A percentile compares a stretch with the other conserved stretches of the same genome.
Conservation (phyloP, 2,329 filamentous ascomycete genomes). For the Trichophyton mentagrophytes region DNA sequence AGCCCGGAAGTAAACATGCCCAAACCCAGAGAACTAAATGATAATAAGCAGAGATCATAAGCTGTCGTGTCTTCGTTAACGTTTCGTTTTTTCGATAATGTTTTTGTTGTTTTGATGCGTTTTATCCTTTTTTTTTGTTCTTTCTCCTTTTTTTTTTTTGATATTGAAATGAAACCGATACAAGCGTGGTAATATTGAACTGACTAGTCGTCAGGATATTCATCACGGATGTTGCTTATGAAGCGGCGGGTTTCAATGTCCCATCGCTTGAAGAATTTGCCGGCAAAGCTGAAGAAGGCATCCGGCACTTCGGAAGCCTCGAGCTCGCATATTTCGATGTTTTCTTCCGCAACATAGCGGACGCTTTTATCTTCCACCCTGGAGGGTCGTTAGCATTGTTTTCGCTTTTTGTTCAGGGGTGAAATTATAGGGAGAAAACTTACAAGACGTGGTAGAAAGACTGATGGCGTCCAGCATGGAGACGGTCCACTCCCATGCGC, state of each 20-base stretch:
- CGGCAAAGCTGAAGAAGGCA: conserved; percentile 53
- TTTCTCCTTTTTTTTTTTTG: not conserved
- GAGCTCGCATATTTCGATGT: conserved; percentile 51
- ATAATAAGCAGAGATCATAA: not conserved
- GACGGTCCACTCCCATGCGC: conserved; percentile 49
- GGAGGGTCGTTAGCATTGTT: not conserved
- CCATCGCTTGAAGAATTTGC: conserved; percentile 80
- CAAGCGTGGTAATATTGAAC: not conserved
- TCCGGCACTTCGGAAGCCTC: conserved; percentile 39
- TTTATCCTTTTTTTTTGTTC: not conserved
- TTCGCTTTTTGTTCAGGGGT: not conserved
- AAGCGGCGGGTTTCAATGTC: conserved; percentile 55
- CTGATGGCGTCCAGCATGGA: conserved; percentile 49
- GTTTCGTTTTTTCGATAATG: not conserved
- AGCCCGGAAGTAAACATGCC: not conserved
- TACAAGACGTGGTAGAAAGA: conserved; percentile 81
- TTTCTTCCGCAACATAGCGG: conserved; percentile 69
- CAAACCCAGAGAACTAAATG: not conserved
- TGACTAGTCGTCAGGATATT: conserved; percentile 69
- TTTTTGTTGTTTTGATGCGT: not conserved
- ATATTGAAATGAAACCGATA: too few relatives aligned
- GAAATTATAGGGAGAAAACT: conserved; percentile 30
- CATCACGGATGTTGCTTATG: conserved; percentile 68
- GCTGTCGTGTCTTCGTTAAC: not conserved
- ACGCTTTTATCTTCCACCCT: conserved; percentile 56